Base-by-base conservation (phyloP, 441 rosid genomes). In the Cnidoscolus chayamansa region DNA sequence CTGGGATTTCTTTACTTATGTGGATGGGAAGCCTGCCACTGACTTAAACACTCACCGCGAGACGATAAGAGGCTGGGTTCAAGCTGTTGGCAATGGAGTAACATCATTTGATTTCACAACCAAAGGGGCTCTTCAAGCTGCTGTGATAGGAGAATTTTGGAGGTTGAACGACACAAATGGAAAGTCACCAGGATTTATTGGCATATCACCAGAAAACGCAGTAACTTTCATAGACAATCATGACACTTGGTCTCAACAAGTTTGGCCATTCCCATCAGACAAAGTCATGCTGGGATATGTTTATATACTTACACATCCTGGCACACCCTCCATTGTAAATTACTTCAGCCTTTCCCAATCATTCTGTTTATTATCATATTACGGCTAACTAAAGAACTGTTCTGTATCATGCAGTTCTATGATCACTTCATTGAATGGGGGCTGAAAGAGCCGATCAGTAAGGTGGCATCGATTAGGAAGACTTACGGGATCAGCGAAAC, bases 221-320 rank as follows among this genome's bases (percentile, higher is more conserved):
- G 96, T 88, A 40, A 91, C 94, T 63, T 93, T 91, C 68, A 70
- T 93, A 2, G 96, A 93, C 72, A 93, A 91, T 74, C 96, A 91
- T 49, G 97, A 93, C 71, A 89, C 98, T 0, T 88, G 87, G 3
- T 88, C 96, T 40, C 92, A 87, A 20, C 61, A 64, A 0, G 10
- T 70, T 0, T 91, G 90, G 98, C 81, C 87, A 4, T 91, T 93
- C 73, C 98, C 97, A 13, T 83, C 96, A 1, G 94, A 89, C 50
- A 91, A 91, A 84, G 85, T 93, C 80, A 88, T 93, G 93, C 89
- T 79, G 50, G 98, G 97, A 71, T 93, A 93, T 63, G 89, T 87
- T 68, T 93, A 91, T 77, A 89, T 91, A 74, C 97, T 93, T 68
- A 89, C 96, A 17, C 97, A 89, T 72, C 96, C 94, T 0, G 97